phyloP scores from a whole-genome alignment of 345 rosid genomes.

The Salix udensis region DNA sequence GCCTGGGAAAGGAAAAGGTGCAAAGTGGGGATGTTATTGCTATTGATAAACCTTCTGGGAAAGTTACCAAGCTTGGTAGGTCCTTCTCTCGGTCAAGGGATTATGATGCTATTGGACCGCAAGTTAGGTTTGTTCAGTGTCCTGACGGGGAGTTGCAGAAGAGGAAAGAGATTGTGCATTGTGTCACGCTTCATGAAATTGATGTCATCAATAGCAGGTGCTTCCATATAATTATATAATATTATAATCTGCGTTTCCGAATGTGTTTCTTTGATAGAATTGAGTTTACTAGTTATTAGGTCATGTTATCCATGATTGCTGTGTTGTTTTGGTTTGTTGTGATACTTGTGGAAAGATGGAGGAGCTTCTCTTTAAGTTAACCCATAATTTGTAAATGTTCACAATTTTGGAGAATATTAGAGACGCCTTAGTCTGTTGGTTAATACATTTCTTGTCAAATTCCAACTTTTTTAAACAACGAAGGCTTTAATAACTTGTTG shows the following conservation, averaged over 20 bases:
- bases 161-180: slow-evolving; percentile 94
- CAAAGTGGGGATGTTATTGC: slow-evolving; percentile 96
- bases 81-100: slow-evolving; percentile 88
- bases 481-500: neutral
- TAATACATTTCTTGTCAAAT: neutral
- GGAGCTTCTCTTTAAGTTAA: neutral
- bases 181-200: slow-evolving; percentile 91
- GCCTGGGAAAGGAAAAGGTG: slow-evolving; percentile 81
- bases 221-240: neutral
- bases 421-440: neutral
- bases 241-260: neutral
- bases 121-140: slow-evolving; percentile 91
- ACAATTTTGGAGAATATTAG: neutral
- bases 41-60: slow-evolving; percentile 83
- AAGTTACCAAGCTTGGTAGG: slow-evolving; percentile 86
- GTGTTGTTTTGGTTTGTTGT: neutral
- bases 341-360: neutral
- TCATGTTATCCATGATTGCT: neutral
- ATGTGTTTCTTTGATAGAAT: neutral
- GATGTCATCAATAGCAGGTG: slow-evolving; percentile 99
- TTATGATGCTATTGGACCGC: slow-evolving; percentile 94
- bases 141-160: slow-evolving; percentile 97
- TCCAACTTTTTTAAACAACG: neutral
- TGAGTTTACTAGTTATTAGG: neutral
- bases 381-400: neutral